These are phyloP conservation scores for Trichosporon ovoides DNA, from an alignment of 1,284 basidiomycete genomes.

Conservation along the genomic window DNA sequence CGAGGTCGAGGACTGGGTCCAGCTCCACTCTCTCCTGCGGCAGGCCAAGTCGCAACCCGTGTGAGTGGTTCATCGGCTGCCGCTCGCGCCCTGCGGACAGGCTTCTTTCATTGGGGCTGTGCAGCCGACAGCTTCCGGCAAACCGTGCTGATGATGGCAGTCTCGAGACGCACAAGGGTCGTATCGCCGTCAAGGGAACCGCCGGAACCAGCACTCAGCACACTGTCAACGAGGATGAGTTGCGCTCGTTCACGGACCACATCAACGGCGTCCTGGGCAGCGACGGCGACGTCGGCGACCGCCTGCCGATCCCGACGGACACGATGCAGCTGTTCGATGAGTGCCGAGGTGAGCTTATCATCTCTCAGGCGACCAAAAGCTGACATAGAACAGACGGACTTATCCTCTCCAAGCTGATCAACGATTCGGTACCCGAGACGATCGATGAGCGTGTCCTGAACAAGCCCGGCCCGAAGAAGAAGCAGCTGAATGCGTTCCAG, in stretches of 20 bases:
- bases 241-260: conserved; percentile 92
- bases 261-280: conserved; percentile 87
- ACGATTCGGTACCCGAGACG: conserved; percentile 97
- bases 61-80: conserved; percentile 23
- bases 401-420: conserved; percentile 96
- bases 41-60: conserved; percentile 38
- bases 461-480: conserved; percentile 60
- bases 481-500: conserved; percentile 85
- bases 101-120: neutral
- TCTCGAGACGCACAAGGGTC: conserved; percentile 69
- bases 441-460: conserved; percentile 98
- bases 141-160: conserved; percentile 45
- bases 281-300: conserved; percentile 74
- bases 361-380: neutral
- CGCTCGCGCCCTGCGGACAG: neutral
- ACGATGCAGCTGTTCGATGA: conserved; percentile 99
- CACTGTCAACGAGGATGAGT: conserved; percentile 97
- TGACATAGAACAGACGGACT: conserved; percentile 64
- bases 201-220: conserved; percentile 89
- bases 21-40: conserved; percentile 47
- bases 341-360: conserved; percentile 56
- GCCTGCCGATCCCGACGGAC: conserved; percentile 90
- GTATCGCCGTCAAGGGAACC: conserved; percentile 89
- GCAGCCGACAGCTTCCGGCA: neutral
- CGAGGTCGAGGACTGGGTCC: conserved; percentile 96